Conservation (phyloP, 2,329 filamentous ascomycete species). For the Pseudogymnoascus sp. region DNA sequence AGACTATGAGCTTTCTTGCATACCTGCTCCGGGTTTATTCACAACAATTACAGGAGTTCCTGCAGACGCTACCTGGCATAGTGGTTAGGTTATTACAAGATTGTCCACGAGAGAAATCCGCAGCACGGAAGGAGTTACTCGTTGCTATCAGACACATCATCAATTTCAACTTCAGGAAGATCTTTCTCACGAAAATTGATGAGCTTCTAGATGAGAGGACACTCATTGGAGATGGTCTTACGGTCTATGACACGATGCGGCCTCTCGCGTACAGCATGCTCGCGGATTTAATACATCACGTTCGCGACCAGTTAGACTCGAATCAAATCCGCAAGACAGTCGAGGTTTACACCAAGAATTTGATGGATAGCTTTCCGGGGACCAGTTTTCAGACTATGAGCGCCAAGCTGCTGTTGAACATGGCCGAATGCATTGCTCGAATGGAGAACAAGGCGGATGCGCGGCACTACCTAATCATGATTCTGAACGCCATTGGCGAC, state of each 20-base stretch:
- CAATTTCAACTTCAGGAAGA: slow-evolving; percentile 95
- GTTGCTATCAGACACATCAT: slow-evolving; percentile 98
- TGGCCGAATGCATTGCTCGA: slow-evolving; percentile 96
- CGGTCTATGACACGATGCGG: slow-evolving; percentile 92
- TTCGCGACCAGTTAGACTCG: slow-evolving; percentile 77
- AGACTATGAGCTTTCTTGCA: slow-evolving; percentile 97
- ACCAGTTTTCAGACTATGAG: slow-evolving; percentile 99
- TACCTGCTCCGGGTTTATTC: slow-evolving; percentile 86
- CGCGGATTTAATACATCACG: slow-evolving; percentile 93
- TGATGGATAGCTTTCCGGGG: slow-evolving; percentile 91
- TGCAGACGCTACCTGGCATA: slow-evolving; percentile 75
- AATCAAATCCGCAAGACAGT: slow-evolving; percentile 94
- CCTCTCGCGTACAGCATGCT: slow-evolving; percentile 97
- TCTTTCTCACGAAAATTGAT: slow-evolving; percentile 90
- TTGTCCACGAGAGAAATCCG: slow-evolving; percentile 88
- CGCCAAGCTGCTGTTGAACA: slow-evolving; percentile 89
- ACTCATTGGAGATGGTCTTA: slow-evolving; percentile 88
- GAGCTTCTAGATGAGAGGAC: slow-evolving; percentile 90
- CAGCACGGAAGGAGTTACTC: slow-evolving; percentile 84
- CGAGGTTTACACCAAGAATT: slow-evolving; percentile 91
- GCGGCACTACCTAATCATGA: slow-evolving; percentile 91
- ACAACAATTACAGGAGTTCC: slow-evolving; percentile 77
- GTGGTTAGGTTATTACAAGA: slow-evolving; percentile 88
- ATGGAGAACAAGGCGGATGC: slow-evolving; percentile 89
- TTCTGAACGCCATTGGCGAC: slow-evolving; percentile 93